Conservation (phyloP, 768 basidiomycete genomes). For the Pleurotus ostreatus region DNA sequence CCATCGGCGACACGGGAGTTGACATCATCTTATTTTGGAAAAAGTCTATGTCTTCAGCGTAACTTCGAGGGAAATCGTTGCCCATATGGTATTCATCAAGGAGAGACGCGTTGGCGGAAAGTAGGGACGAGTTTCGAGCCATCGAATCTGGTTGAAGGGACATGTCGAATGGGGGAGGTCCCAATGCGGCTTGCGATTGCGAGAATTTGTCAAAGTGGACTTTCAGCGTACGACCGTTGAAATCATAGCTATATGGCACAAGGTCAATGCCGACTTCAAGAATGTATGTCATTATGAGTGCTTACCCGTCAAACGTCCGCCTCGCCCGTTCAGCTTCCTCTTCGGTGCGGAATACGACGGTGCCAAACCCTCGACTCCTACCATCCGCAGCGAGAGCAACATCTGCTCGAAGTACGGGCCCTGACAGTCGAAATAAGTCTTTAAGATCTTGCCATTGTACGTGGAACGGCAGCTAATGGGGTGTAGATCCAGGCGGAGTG, state of each 20-base stretch:
- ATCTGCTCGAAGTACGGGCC: constrained; percentile 86
- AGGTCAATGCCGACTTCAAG: neutral
- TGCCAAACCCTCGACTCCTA: constrained; percentile 89
- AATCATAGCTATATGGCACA: constrained; percentile 62
- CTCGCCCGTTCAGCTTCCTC: constrained; percentile 83
- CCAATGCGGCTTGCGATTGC: constrained; percentile 18
- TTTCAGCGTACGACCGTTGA: constrained; percentile 81
- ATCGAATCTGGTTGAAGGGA: neutral
- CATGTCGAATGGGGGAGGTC: constrained; percentile 18
- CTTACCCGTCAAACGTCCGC: constrained; percentile 87
- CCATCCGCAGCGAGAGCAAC: constrained; percentile 87
- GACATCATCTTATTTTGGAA: constrained; percentile 5
- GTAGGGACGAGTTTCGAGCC: neutral
- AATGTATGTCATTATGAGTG: constrained; percentile 4
- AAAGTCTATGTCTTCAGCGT: neutral
- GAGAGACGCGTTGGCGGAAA: neutral
- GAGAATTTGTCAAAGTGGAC: constrained; percentile 90
- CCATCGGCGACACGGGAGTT: constrained; percentile 1
- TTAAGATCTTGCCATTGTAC: constrained; percentile 99
- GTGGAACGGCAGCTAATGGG: constrained; percentile 76
- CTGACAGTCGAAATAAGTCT: constrained; percentile 89
- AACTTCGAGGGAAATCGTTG: constrained; percentile 14
- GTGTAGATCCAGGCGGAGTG: neutral
- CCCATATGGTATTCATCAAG: neutral
- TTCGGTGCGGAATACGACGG: constrained; percentile 81